phyloP scores from a whole-genome alignment of 2,329 filamentous ascomycete genomes.

The Ceratocystis albifundus region DNA sequence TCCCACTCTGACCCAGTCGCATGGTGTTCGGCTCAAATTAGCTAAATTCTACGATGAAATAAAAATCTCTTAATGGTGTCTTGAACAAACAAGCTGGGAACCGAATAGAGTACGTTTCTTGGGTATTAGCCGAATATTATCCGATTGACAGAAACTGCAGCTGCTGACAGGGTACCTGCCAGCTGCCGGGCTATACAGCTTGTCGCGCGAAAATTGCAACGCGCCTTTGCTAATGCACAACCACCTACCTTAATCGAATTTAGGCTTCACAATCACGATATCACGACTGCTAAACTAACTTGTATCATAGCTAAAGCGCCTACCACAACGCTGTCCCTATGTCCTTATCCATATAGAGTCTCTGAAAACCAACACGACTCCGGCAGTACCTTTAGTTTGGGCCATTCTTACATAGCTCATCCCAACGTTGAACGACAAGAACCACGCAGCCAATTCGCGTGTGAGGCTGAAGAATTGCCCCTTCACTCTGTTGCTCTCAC shows the following conservation, averaged over 20 bases:
- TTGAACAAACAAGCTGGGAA: no score
- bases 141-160: no score
- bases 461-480: conserved; percentile 1
- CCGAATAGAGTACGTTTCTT: no score
- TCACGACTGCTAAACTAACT: neutral
- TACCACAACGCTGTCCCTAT: neutral
- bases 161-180: no score
- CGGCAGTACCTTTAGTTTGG: no score
- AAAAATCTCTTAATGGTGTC: no score
- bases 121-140: no score
- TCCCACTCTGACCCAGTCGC: no score
- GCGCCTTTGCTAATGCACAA: neutral
- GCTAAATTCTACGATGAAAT: no score
- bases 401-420: neutral
- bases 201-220: conserved; percentile 13
- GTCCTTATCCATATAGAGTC: neutral
- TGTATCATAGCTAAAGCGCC: neutral
- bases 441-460: neutral
- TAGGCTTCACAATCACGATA: neutral
- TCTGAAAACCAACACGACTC: no score
- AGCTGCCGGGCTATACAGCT: neutral
- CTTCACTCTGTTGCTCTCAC: no score
- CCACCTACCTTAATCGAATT: neutral
- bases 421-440: neutral
- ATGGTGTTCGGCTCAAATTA: no score